phyloP scores from a whole-genome alignment of 1,284 basidiomycete species.

The Anthracocystis walkeri region DNA sequence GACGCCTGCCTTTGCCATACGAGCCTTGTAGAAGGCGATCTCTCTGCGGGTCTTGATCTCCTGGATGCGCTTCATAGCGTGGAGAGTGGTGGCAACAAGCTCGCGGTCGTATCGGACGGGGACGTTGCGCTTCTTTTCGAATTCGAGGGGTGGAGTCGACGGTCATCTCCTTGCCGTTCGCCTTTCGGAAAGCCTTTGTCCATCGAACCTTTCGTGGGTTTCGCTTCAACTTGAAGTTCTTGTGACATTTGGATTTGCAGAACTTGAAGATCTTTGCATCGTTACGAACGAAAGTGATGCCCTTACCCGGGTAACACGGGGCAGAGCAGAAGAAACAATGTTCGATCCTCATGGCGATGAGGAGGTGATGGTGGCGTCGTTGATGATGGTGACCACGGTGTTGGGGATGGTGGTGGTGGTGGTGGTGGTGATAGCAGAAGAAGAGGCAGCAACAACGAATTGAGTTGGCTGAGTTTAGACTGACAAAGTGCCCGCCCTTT shows the following conservation, averaged over 20 bases:
- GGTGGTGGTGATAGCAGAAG: not conserved
- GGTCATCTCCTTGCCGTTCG: constrained; percentile 99
- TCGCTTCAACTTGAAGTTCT: constrained; percentile 89
- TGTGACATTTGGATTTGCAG: constrained; percentile 70
- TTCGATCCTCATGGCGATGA: constrained; percentile 69
- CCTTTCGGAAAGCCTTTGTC: constrained; percentile 99
- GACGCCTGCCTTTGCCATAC: constrained; percentile 65
- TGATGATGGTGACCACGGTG: not conserved
- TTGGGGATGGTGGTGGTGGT: constrained; percentile 1
- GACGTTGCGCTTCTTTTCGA: constrained; percentile 98
- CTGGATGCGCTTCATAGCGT: constrained; percentile 94
- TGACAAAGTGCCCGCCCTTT: constrained; percentile 7
- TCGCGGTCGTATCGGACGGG: constrained; percentile 98
- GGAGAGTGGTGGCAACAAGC: constrained; percentile 90
- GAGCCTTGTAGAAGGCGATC: constrained; percentile 81
- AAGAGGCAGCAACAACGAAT: not conserved
- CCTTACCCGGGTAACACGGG: constrained; percentile 91
- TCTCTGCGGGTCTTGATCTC: constrained; percentile 93
- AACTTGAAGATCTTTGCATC: constrained; percentile 67
- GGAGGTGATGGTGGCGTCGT: not conserved
- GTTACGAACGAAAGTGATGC: constrained; percentile 69
- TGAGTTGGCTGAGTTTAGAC: constrained; percentile 1
- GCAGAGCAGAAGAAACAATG: constrained; percentile 80
- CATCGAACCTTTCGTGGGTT: constrained; percentile 99
- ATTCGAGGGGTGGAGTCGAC: constrained; percentile 97